Conservation (phyloP, 2,329 filamentous ascomycete genomes). For the Fusarium sacchari region DNA sequence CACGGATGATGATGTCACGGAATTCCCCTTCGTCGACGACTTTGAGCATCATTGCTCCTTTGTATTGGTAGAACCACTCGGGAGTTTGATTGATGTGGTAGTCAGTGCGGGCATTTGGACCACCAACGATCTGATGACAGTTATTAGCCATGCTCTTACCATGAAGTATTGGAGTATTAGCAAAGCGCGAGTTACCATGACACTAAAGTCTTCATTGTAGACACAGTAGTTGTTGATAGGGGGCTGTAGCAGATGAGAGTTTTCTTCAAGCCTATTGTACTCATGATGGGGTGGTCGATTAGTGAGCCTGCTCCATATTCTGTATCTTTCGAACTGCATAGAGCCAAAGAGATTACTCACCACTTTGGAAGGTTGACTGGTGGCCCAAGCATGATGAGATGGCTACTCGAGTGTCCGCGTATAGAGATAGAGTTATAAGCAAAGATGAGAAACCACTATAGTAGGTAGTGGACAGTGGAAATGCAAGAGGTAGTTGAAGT, state of each 20-base stretch:
- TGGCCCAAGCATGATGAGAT: conserved; percentile 56
- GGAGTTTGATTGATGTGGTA: conserved; percentile 98
- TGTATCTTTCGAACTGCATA: not conserved
- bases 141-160: not conserved
- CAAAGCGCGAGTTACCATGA: conserved; percentile 69
- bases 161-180: not conserved
- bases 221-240: conserved; percentile 98
- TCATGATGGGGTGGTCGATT: conserved; percentile 10
- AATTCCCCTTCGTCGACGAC: conserved; percentile 80
- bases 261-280: conserved; percentile 80
- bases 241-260: conserved; percentile 90
- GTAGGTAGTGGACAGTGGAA: not conserved
- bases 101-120: conserved; percentile 94
- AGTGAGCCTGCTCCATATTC: conserved; percentile 1
- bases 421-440: not conserved
- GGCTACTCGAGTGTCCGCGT: not conserved
- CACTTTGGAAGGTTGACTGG: conserved; percentile 69
- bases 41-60: conserved; percentile 92
- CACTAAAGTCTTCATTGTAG: conserved; percentile 83
- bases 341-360: conserved; percentile 50
- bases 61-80: conserved; percentile 98
- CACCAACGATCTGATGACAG: conserved; percentile 79
- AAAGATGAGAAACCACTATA: not conserved
- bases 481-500: not conserved
- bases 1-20: conserved; percentile 86